Evolutionary conservation across 2,329 filamentous ascomycete genomes (phyloP).

Genomic region (Trichophyton verrucosum): DNA sequence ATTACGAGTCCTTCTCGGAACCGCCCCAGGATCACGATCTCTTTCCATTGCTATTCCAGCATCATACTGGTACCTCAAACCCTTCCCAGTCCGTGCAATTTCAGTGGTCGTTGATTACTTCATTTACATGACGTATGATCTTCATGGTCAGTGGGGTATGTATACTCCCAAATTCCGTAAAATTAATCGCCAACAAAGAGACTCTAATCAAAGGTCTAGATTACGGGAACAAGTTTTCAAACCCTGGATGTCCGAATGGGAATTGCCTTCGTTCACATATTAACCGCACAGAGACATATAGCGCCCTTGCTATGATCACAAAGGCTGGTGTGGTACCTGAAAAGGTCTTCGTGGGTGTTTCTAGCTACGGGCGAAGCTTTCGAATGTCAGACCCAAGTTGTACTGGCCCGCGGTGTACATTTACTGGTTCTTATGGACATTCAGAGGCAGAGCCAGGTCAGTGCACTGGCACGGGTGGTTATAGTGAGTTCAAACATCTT

Average conservation of each 20-base stretch:
- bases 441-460: conserved; percentile 18
- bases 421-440: conserved; percentile 13
- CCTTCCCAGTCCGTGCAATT: conserved; percentile 19
- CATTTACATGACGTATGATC: conserved; percentile 29
- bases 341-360: conserved; percentile 25
- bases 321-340: conserved; percentile 28
- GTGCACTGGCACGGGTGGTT: conserved; percentile 17
- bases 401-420: conserved; percentile 17
- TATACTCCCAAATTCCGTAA: conserved; percentile 6
- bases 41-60: conserved; percentile 19
- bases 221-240: conserved; percentile 4
- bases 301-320: conserved; percentile 22
- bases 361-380: conserved; percentile 28
- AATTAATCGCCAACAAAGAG: conserved; percentile 6
- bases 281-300: conserved; percentile 29
- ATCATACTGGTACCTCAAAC: conserved; percentile 22
- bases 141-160: conserved; percentile 19
- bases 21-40: conserved; percentile 16
- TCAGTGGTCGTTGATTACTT: conserved; percentile 20
- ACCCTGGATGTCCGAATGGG: conserved; percentile 17
- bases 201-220: conserved; percentile 8
- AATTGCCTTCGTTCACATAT: conserved; percentile 26
- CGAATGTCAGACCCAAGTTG: conserved; percentile 23
- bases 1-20: conserved; percentile 5
- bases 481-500: not conserved